Evolutionary conservation across 176 grass and related monocot species (phyloP), one percentile per base, ranked within the genome.

Genomic region (Oryza punctata): DNA sequence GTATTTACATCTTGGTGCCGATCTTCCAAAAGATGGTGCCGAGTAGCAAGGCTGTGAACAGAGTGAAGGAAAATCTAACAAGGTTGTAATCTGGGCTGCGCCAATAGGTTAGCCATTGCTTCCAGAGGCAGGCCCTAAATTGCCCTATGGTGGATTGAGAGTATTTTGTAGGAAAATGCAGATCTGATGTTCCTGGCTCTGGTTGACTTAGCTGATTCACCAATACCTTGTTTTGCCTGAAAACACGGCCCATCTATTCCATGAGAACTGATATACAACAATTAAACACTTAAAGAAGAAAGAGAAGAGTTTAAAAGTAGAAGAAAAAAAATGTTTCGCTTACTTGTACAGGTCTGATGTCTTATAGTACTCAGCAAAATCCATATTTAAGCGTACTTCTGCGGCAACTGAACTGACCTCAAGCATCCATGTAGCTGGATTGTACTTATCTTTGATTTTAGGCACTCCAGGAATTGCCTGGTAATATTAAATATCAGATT

Each of bases 51-150:
- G 96, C 93, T 78, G 91, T 95, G 80, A 99, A 85, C 78, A 99
- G 78, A 68, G 96, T 96, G 86, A 95, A 99, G 88, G 73, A 76
- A 87, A 92, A 87, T 88, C 96, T 96, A 82, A 99, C 96, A 77
- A 96, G 91, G 67, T 99, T 99, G 69, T 99, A 99, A 75, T 99
- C 96, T 9, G 96, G 96, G 61, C 93, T 99, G 64, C 96, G 90
- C 96, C 96, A 99, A 38, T 96, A 96, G 57, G 89, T 96, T 89
- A 90, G 84, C 89, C 91, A 92, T 59, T 99, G 93, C 73, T 99
- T 99, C 96, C 96, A 99, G 38, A 99, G 87, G 90, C 96, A 99
- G 35, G 96, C 91, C 85, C 85, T 96, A 85, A 99, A 94, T 83
- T 99, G 96, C 29, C 89, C 89, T 75, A 75, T 37, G 14, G 78